Conservation (phyloP, 371 early-diverging fungal species). For the Apophysomyces sp. region DNA sequence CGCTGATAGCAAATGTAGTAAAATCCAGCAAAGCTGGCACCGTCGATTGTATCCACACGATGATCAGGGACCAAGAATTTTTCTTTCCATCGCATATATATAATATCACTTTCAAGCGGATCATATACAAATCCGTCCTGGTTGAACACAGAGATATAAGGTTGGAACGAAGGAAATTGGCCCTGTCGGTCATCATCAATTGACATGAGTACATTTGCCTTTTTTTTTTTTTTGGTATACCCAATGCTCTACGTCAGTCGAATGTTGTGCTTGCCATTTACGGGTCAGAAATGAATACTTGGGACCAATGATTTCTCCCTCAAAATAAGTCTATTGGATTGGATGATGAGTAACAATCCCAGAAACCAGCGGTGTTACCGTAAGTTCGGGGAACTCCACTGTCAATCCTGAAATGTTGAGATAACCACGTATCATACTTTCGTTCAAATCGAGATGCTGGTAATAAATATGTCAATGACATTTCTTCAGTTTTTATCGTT, state of each 20-base stretch:
- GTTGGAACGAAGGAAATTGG: slow-evolving; percentile 62
- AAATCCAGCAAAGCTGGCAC: slow-evolving; percentile 95
- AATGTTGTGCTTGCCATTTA: slow-evolving; percentile 82
- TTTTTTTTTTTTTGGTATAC: slow-evolving; percentile 28
- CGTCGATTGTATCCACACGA: slow-evolving; percentile 76
- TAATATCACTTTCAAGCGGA: slow-evolving; percentile 63
- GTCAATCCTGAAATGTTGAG: slow-evolving; percentile 81
- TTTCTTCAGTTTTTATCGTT: background rate
- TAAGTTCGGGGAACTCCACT: slow-evolving; percentile 73
- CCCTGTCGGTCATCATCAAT: slow-evolving; percentile 13
- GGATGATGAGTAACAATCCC: background rate
- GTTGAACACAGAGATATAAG: slow-evolving; percentile 59
- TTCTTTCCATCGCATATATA: slow-evolving; percentile 98
- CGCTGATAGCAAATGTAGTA: slow-evolving; percentile 91
- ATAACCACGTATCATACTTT: slow-evolving; percentile 77
- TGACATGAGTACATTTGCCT: no score
- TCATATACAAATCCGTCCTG: slow-evolving; percentile 69
- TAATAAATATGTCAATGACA: background rate
- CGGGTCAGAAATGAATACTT: slow-evolving; percentile 76
- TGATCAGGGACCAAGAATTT: slow-evolving; percentile 95
- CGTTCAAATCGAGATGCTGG: slow-evolving; percentile 77
- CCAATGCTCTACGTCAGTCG: slow-evolving; percentile 79
- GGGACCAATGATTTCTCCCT: slow-evolving; percentile 77
- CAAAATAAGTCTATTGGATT: slow-evolving; percentile 62
- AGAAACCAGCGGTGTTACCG: slow-evolving; percentile 13